Conservation (phyloP, 495 filamentous ascomycete genomes). For the Clohesyomyces aquaticus region DNA sequence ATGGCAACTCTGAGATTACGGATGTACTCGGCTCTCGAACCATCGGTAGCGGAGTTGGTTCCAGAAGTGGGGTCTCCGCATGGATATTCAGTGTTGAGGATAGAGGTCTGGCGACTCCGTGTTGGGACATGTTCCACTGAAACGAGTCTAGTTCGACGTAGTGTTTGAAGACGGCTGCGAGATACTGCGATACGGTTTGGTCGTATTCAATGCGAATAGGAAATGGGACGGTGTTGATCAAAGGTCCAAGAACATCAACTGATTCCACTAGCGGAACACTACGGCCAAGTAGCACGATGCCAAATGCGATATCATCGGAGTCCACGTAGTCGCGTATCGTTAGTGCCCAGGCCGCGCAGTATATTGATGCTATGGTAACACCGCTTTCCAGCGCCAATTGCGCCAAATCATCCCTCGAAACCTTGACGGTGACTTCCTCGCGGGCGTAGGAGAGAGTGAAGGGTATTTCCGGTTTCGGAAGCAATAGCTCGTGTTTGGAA, state of each 20-base stretch:
- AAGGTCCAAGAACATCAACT: background rate
- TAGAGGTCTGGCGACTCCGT: slow-evolving; percentile 10
- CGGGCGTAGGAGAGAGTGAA: no score
- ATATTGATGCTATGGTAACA: slow-evolving; percentile 9
- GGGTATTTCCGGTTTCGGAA: no score
- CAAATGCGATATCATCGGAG: background rate
- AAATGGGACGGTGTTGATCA: slow-evolving; percentile 18
- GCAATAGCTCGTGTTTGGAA: no score
- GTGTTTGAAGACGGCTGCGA: background rate
- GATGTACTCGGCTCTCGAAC: background rate
- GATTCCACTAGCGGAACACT: background rate
- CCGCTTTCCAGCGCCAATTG: background rate
- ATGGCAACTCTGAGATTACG: slow-evolving; percentile 13
- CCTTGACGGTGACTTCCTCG: no score
- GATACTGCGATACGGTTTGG: background rate
- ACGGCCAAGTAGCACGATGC: slow-evolving; percentile 11
- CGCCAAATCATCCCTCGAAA: no score
- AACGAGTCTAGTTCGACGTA: slow-evolving; percentile 1
- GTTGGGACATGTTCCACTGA: slow-evolving; percentile 10
- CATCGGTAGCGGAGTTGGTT: background rate
- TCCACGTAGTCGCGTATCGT: slow-evolving; percentile 7
- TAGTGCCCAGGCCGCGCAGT: slow-evolving; percentile 22
- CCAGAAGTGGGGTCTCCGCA: background rate
- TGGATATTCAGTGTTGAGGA: slow-evolving; percentile 18
- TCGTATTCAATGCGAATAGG: background rate